phyloP scores from a whole-genome alignment of 495 filamentous ascomycete genomes.

The Neurospora africana region DNA sequence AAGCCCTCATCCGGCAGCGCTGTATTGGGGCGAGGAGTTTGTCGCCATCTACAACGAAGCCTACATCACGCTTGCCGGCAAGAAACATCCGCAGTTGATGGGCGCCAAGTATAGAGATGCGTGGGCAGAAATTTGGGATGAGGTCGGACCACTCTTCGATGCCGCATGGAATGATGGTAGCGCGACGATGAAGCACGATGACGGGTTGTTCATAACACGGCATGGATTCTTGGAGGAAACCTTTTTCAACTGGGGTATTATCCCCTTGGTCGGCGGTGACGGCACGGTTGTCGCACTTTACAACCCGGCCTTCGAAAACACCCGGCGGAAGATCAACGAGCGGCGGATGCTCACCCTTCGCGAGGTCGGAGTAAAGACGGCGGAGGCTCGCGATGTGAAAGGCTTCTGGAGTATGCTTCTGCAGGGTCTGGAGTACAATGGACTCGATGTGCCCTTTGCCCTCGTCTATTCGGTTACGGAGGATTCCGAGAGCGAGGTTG shows the following conservation, averaged over 20 bases:
- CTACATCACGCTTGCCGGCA: constrained; percentile 54
- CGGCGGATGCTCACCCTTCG: constrained; percentile 55
- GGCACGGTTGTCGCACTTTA: constrained; percentile 54
- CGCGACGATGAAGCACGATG: constrained; percentile 67
- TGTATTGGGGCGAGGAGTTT: constrained; percentile 60
- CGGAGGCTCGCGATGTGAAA: constrained; percentile 53
- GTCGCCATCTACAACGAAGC: constrained; percentile 66
- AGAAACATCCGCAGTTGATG: constrained; percentile 62
- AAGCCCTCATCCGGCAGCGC: constrained; percentile 57
- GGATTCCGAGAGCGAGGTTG: constrained; percentile 48
- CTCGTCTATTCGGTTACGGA: constrained; percentile 53
- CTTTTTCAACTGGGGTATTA: constrained; percentile 59
- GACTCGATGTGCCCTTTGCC: constrained; percentile 52
- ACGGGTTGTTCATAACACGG: constrained; percentile 52
- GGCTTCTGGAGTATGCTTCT: constrained; percentile 50
- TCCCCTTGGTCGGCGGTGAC: constrained; percentile 53
- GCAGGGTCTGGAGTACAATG: constrained; percentile 49
- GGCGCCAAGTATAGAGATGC: constrained; percentile 50
- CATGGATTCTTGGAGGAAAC: constrained; percentile 55
- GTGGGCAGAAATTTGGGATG: constrained; percentile 60
- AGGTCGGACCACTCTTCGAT: constrained; percentile 48
- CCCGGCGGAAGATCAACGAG: constrained; percentile 52
- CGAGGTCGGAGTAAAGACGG: constrained; percentile 60
- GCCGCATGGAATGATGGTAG: constrained; percentile 48
- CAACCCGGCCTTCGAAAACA: constrained; percentile 62